These are phyloP conservation scores for Hansenula sp. DNA, from an alignment of 1,139 yeast species.

Conservation along the genomic window DNA sequence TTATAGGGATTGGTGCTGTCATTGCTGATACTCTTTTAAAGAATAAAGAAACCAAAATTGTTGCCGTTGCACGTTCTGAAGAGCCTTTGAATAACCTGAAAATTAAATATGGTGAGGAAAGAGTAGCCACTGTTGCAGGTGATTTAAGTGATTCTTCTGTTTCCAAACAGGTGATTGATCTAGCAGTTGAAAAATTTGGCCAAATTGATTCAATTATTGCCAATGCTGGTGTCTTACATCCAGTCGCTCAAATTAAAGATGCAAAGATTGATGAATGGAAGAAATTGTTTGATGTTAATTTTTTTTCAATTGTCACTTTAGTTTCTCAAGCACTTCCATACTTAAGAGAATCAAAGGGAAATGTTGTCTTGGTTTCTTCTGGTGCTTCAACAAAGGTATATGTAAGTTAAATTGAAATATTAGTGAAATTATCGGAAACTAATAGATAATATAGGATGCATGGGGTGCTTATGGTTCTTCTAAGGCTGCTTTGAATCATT, in stretches of 20 bases:
- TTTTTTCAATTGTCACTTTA: conserved; percentile 69
- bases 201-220: conserved; percentile 66
- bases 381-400: conserved; percentile 70
- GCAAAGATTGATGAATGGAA: conserved; percentile 52
- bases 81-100: conserved; percentile 41
- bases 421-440: neutral
- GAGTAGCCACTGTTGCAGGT: conserved; percentile 58
- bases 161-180: conserved; percentile 37
- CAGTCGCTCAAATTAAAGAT: conserved; percentile 56
- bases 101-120: conserved; percentile 38
- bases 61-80: conserved; percentile 71
- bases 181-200: conserved; percentile 48
- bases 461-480: conserved; percentile 93
- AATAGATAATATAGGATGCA: conserved; percentile 34
- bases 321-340: conserved; percentile 55
- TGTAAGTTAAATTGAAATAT: conserved; percentile 18
- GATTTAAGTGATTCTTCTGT: conserved; percentile 53
- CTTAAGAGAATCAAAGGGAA: conserved; percentile 53
- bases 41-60: conserved; percentile 44
- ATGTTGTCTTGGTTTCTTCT: conserved; percentile 71
- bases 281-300: conserved; percentile 65
- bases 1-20: conserved; percentile 69
- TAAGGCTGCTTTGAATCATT: conserved; percentile 83
- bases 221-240: conserved; percentile 87
- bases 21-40: conserved; percentile 52